phyloP scores from a whole-genome alignment of 1,284 basidiomycete genomes.

The Ceratobasidium papillatum region DNA sequence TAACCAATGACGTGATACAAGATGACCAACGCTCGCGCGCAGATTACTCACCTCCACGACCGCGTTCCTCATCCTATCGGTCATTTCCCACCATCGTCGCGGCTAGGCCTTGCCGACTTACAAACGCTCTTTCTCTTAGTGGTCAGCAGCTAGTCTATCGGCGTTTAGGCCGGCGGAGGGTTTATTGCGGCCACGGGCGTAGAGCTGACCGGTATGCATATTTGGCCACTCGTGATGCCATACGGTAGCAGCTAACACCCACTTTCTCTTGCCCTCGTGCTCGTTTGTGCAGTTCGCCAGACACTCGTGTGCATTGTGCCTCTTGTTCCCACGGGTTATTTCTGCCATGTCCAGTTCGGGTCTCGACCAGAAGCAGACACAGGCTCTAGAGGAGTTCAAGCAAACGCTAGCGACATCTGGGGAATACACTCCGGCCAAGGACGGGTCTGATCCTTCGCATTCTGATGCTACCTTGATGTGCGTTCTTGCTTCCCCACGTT shows the following conservation, averaged over 20 bases:
- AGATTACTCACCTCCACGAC: slow-evolving; percentile 6
- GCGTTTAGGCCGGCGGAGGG: neutral
- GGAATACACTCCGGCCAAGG: slow-evolving; percentile 56
- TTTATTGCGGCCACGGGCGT: neutral
- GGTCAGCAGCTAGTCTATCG: neutral
- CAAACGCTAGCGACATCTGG: slow-evolving; percentile 8
- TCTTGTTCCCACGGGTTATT: slow-evolving; percentile 20
- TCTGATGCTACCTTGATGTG: slow-evolving; percentile 74
- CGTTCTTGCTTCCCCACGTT: slow-evolving; percentile 48
- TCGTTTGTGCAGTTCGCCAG: neutral
- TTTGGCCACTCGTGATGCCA: slow-evolving; percentile 3
- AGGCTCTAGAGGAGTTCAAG: slow-evolving; percentile 27
- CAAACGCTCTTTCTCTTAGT: neutral
- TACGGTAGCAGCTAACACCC: neutral
- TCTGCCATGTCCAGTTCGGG: neutral
- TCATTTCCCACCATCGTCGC: neutral
- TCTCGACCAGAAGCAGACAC: slow-evolving; percentile 30
- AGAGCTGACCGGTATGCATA: neutral
- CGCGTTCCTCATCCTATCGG: neutral
- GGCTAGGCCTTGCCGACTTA: slow-evolving; percentile 11
- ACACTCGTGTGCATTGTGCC: slow-evolving; percentile 4
- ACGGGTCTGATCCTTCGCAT: slow-evolving; percentile 58
- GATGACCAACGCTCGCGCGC: neutral
- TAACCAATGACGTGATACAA: neutral
- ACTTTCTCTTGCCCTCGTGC: neutral